Conservation (phyloP, 2,329 filamentous ascomycete genomes). For the Apiospora sp. region DNA sequence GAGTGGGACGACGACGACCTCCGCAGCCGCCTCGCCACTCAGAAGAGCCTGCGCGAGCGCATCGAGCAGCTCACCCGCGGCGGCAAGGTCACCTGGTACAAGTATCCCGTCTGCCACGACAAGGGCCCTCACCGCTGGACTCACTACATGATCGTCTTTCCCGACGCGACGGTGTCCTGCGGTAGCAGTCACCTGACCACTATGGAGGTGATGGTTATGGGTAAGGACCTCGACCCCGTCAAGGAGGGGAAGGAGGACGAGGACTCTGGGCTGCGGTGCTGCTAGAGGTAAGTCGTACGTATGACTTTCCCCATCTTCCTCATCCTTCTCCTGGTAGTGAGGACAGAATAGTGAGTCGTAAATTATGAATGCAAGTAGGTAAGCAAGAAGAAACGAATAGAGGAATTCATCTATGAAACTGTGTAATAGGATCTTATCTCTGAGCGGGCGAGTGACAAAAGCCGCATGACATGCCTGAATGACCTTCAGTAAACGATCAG, state of each 20-base stretch:
- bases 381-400: too few species aligned
- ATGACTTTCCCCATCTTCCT: too few species aligned
- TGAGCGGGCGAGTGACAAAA: too few species aligned
- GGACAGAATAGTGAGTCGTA: too few species aligned
- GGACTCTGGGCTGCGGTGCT: not conserved
- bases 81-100: not conserved
- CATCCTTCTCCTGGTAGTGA: too few species aligned
- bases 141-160: not conserved
- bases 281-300: not conserved
- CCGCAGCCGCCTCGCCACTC: not conserved
- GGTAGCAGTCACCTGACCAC: too few species aligned
- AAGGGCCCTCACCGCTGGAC: not conserved
- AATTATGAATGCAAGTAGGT: too few species aligned
- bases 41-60: not conserved
- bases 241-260: not conserved
- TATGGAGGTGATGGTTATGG: too few species aligned
- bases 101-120: not conserved
- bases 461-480: too few species aligned
- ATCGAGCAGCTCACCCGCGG: not conserved
- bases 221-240: not conserved
- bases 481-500: too few species aligned
- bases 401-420: too few species aligned
- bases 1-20: not conserved
- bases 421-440: too few species aligned
- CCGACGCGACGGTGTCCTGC: not conserved